phyloP scores from a whole-genome alignment of 163 green algal species.

The Volvox carteri region DNA sequence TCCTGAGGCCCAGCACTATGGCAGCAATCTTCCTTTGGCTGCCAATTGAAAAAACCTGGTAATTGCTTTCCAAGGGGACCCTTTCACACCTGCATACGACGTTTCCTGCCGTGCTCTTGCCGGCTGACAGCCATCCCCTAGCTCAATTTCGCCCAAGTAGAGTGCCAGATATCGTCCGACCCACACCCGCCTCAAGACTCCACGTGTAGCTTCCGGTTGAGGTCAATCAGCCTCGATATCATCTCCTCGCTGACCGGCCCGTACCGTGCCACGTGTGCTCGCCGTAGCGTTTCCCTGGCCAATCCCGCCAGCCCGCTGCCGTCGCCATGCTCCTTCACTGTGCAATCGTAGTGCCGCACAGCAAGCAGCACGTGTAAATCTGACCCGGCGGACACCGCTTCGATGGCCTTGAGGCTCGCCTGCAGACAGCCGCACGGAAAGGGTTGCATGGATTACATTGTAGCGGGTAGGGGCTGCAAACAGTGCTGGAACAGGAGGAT shows the following conservation, averaged over 20 bases:
- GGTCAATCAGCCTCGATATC: neutral
- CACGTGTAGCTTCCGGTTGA: conserved; percentile 25
- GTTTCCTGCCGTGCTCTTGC: no score
- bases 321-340: conserved; percentile 4
- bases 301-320: neutral
- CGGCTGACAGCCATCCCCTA: no score
- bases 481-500: no score
- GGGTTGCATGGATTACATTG: no score
- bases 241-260: conserved; percentile 1
- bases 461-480: no score
- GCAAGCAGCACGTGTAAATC: conserved; percentile 45
- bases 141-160: no score
- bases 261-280: conserved; percentile 47
- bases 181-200: neutral
- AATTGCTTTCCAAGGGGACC: no score
- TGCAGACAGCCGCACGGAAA: no score
- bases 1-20: no score
- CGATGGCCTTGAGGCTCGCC: conserved; percentile 46
- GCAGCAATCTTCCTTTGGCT: no score
- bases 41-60: no score
- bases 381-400: conserved; percentile 31
- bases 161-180: neutral
- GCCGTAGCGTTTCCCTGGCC: neutral
- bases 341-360: conserved; percentile 18
- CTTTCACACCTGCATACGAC: no score